These are phyloP conservation scores for Tolypocladium ovalisporum DNA, from an alignment of 2,329 filamentous ascomycete species.

Conservation along the genomic window DNA sequence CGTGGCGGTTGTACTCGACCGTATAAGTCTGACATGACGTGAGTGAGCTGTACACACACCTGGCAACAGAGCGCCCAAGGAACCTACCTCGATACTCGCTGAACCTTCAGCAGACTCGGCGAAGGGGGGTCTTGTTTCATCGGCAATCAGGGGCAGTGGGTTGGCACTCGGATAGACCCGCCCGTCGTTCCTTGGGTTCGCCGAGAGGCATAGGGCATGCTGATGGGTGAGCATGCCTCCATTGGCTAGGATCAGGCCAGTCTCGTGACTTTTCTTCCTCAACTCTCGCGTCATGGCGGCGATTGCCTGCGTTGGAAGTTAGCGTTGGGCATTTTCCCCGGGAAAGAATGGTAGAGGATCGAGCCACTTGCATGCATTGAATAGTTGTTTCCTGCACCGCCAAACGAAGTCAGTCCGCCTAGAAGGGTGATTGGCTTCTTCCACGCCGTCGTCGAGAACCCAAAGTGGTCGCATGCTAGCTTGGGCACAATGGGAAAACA, in stretches of 20 bases:
- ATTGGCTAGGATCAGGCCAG: slow-evolving; percentile 52
- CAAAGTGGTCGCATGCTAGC: slow-evolving; percentile 49
- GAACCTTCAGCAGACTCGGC: slow-evolving; percentile 8
- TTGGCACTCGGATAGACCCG: slow-evolving; percentile 7
- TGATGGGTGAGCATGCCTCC: slow-evolving; percentile 57
- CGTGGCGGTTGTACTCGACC: slow-evolving; percentile 15
- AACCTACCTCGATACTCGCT: slow-evolving; percentile 14
- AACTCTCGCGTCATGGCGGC: slow-evolving; percentile 45
- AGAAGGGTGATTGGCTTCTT: slow-evolving; percentile 47
- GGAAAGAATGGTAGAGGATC: background rate
- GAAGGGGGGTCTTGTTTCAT: slow-evolving; percentile 7
- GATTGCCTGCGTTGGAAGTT: slow-evolving; percentile 18
- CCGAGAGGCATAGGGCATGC: slow-evolving; percentile 48
- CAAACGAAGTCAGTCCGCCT: slow-evolving; percentile 57
- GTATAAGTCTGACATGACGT: slow-evolving; percentile 15
- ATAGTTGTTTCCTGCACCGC: slow-evolving; percentile 62
- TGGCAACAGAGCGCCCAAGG: background rate
- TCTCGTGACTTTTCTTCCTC: slow-evolving; percentile 30
- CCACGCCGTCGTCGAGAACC: slow-evolving; percentile 32
- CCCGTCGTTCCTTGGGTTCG: slow-evolving; percentile 17
- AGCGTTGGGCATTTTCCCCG: background rate
- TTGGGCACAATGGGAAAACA: slow-evolving; percentile 64
- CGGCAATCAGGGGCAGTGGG: slow-evolving; percentile 3
- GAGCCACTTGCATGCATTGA: slow-evolving; percentile 47
- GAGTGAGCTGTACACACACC: background rate